Evolutionary conservation across 371 early-diverging fungal species (phyloP), one percentile per base, ranked within the genome.

Genomic region (Mucor indicus): DNA sequence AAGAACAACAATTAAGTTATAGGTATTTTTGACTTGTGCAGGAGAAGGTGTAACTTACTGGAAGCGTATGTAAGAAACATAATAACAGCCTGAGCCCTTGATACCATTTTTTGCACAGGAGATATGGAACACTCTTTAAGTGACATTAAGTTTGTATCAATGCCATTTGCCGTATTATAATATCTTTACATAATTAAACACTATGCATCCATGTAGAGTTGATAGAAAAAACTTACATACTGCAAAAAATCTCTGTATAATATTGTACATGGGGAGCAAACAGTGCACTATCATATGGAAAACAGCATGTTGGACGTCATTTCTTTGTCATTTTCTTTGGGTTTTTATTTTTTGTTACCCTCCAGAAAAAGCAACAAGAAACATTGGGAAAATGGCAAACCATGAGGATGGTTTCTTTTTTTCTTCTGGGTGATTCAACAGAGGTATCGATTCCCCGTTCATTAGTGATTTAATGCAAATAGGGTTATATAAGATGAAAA

Each of bases 161-260:
- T 17, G 32, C 25, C 37, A 22, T 40, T 41, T 38, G 27, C 38
- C 15, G 55, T 36, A 20, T 53, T 45, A 41, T 65, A 60, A 33
- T 66, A 56, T 51, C 64, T 63, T 39, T 11, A 6, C 19, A 45
- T 15, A 4, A 44, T 12, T 20, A 13, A 22, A 27, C 32, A 1
- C 6, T 1, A 16, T 16, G 22, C 17, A 11, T 20, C 7, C 13
- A 30, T 25, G 9, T 27, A 6, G 1, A 3, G 13, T 29, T 19
- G 8, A 1, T 16, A 22, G 30, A 22, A 17, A 20, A 5, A 4
- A 7, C 15, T 39, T 60, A 68, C 72, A 50, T 58, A 31, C 45
- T 48, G 32, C 73, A 72, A 24, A 66, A 67, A 0, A 72, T 50
- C 36, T 72, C 62, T 21, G 69, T 72, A 20, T 60, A 64, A 30